Base-by-base conservation (phyloP, 1,284 basidiomycete genomes). In the Fomitopsis schrenkii region DNA sequence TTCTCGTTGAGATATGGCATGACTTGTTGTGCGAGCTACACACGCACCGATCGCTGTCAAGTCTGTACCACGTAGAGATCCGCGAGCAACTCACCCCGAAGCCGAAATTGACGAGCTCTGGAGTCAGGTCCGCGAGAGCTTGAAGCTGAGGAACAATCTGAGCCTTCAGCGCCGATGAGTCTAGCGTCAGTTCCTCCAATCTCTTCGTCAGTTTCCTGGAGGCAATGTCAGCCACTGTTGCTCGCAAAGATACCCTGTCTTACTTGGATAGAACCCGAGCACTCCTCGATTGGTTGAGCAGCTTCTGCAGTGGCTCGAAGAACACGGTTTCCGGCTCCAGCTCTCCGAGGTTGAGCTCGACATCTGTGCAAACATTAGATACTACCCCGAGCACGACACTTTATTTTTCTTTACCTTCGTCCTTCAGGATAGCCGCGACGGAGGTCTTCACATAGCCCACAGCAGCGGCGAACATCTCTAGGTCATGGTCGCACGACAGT, bases 391-490 rank as follows among this genome's bases (percentile, higher is more conserved):
- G 12, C 35, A 7, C 33, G 22, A 45, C 12, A 44, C 46, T 60
- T 42, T 57, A n/a, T 19, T 3, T 58, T 62, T 91, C 28, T 3
- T 58, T 62, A 91, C 92, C 93, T 63, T 90, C 86, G 66, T 97
- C 95, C 63, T 86, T 83, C 52, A 93, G 72, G 38, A 93, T 79
- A 1, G 80, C 79, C 19, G 83, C 79, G n/a, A 97, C 84, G 5
- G 90, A 87, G 5, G 94, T 94, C 78, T 94, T 93, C 40, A 91
- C 87, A 63, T 95, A 83, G 1, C 92, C 93, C 57, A 97, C 85
- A 1, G 94, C 93, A 8, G 94, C 94, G 30, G 92, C 86, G 72
- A 97, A 95, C 73, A 92, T 91, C 73, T 98, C 95, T 8, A 98
- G 80, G 74, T 98, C 95, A 64, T 88, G 83, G 70, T 98, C 95